A percentile compares a stretch with the other conserved stretches of the same genome.
Evolutionary conservation across 208 protist species (phyloP).

Genomic region (Trypanosoma mega): DNA sequence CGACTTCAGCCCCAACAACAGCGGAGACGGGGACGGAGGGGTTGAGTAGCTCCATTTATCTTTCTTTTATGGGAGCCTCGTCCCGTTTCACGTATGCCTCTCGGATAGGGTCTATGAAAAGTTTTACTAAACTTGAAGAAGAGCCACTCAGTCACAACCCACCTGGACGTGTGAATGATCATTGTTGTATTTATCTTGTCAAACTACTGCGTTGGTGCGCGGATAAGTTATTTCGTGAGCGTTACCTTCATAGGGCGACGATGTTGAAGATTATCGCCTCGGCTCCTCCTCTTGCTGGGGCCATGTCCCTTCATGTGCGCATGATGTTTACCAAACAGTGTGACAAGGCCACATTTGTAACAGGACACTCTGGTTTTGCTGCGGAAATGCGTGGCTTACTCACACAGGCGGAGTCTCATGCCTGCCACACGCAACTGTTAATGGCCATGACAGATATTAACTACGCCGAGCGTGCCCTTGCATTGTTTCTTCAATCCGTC

Average conservation of each 20-base stretch:
- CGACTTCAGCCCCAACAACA: not conserved
- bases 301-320: slow-evolving; percentile 45
- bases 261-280: slow-evolving; percentile 65
- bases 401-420: slow-evolving; percentile 63
- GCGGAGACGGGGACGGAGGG: not conserved
- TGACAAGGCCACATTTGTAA: not conserved
- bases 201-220: slow-evolving; percentile 65
- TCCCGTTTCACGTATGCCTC: slow-evolving; percentile 47
- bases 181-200: slow-evolving; percentile 67
- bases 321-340: slow-evolving; percentile 33
- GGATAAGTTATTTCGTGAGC: slow-evolving; percentile 71
- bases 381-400: slow-evolving; percentile 46
- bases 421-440: slow-evolving; percentile 60
- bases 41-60: slow-evolving; percentile 30
- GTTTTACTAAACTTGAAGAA: slow-evolving; percentile 49
- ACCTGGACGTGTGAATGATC: slow-evolving; percentile 60
- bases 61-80: slow-evolving; percentile 65
- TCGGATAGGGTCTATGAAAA: slow-evolving; percentile 22
- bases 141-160: slow-evolving; percentile 57
- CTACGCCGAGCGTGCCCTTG: slow-evolving; percentile 43
- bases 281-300: slow-evolving; percentile 47
- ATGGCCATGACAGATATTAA: slow-evolving; percentile 62
- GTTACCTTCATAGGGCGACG: slow-evolving; percentile 71
- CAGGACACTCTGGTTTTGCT: slow-evolving; percentile 3
- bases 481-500: slow-evolving; percentile 42